Evolutionary conservation across 148 eudicot genomes (phyloP), one percentile per base, ranked within the genome.

Genomic region (Rhododendron molle): DNA sequence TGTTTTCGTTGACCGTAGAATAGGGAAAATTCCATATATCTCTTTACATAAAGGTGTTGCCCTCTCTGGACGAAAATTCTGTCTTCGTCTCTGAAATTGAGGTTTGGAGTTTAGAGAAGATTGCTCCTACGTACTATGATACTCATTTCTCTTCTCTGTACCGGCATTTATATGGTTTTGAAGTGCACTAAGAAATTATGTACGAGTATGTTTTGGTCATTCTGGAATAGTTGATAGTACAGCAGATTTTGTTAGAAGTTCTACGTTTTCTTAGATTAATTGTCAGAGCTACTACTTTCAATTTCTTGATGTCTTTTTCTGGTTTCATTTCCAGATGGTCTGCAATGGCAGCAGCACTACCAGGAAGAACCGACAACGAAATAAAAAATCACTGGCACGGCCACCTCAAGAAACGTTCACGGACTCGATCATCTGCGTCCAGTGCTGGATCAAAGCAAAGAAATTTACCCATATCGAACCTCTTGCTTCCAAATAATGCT

Each of bases 301-400:
- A 36, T 34, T 34, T 32, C 40, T n/a, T 3, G 16, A 78, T n/a
- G 60, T 78, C 36, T 78, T 6, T 32, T 34, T 40, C 23, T 65
- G 15, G 15, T 82, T 65, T 26, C 12, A 62, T 23, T 62, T 62
- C 28, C 77, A 83, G 85, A 83, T 83, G 85, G 85, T 34, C 83
- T 15, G n/a, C 40, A 54, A 81, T 81, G 16, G 85, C 80, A 44
- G 76, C 80, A 47, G 79, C 65, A 71, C 79, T 83, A 20, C 62
- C 79, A 3, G 46, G 79, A 44, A 50, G 79, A 43, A 69, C 85
- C 0, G 79, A 83, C 46, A 69, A 83, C 3, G 80, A 49, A n/a
- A 71, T 83, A 71, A 83, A 83, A 71, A 71, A 72, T 34, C 34
- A 69, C 62, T 83, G 78, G 79, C 79, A 81, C 34, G 2, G 50